Conservation (phyloP, 345 rosid genomes). For the Moricandia arvensis region DNA sequence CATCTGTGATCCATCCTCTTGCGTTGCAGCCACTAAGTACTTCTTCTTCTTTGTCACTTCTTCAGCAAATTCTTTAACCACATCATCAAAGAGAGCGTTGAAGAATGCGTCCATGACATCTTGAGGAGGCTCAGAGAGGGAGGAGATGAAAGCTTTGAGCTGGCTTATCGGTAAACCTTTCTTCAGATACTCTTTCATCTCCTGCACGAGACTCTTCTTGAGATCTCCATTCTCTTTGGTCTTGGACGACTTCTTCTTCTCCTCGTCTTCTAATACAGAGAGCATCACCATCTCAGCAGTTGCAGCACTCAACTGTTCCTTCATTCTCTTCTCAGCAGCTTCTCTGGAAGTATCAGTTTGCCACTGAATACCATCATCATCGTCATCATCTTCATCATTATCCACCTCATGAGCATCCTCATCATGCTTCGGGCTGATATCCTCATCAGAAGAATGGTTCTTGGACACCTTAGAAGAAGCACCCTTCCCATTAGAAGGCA, state of each 20-base stretch:
- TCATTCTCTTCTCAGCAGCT: constrained; percentile 77
- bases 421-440: constrained; percentile 54
- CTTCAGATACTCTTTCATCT: constrained; percentile 51
- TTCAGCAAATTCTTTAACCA: constrained; percentile 55
- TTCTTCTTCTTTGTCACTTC: constrained; percentile 71
- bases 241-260: constrained; percentile 15
- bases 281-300: constrained; percentile 97
- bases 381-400: constrained; percentile 43
- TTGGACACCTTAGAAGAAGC: constrained; percentile 43
- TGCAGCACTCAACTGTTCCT: constrained; percentile 70
- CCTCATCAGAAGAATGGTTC: constrained; percentile 66
- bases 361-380: constrained; percentile 68
- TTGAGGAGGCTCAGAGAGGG: constrained; percentile 56
- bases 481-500: constrained; percentile 39
- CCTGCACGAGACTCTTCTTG: constrained; percentile 40
- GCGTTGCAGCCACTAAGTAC: constrained; percentile 50
- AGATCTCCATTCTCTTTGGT: constrained; percentile 23
- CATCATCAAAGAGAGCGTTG: constrained; percentile 55
- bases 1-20: constrained; percentile 58
- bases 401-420: constrained; percentile 48
- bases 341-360: constrained; percentile 80
- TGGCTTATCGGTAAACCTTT: constrained; percentile 51
- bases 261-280: constrained; percentile 48
- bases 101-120: constrained; percentile 63
- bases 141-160: constrained; percentile 48